Conservation (phyloP, 1,139 yeast genomes). For the Yamadazyma diddensiae region DNA sequence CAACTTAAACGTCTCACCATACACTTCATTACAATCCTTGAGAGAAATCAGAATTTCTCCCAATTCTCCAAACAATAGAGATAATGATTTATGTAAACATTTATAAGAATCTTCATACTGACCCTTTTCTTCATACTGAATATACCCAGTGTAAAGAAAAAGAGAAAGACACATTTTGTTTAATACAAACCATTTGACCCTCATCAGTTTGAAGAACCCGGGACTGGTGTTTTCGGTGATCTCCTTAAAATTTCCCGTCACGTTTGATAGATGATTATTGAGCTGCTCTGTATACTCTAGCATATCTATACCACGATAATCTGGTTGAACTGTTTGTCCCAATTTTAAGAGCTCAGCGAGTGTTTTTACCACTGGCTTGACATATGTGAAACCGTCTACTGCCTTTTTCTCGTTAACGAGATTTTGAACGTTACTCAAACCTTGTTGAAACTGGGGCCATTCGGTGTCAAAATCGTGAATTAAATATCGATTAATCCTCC, state of each 20-base stretch:
- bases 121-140: slow-evolving; percentile 8
- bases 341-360: slow-evolving; percentile 3
- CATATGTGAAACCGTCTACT: slow-evolving; percentile 7
- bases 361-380: slow-evolving; percentile 3
- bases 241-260: slow-evolving; percentile 1
- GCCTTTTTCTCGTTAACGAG: slow-evolving; percentile 10
- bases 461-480: slow-evolving; percentile 9
- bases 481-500: slow-evolving; percentile 4
- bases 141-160: slow-evolving; percentile 5
- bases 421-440: slow-evolving; percentile 7
- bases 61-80: slow-evolving; percentile 6
- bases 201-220: slow-evolving; percentile 8
- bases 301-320: slow-evolving; percentile 1
- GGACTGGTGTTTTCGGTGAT: slow-evolving; percentile 1
- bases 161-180: slow-evolving; percentile 4
- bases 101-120: slow-evolving; percentile 2
- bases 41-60: slow-evolving; percentile 6
- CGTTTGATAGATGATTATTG: neutral
- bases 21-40: slow-evolving; percentile 2
- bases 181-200: slow-evolving; percentile 4
- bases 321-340: slow-evolving; percentile 5
- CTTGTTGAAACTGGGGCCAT: slow-evolving; percentile 9
- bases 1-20: slow-evolving; percentile 9
- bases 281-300: slow-evolving; percentile 1
- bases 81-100: slow-evolving; percentile 6